A percentile compares a stretch with the other conserved stretches of the same genome.
phyloP scores from a whole-genome alignment of 495 filamentous ascomycete genomes.

The Extremus antarcticus region DNA sequence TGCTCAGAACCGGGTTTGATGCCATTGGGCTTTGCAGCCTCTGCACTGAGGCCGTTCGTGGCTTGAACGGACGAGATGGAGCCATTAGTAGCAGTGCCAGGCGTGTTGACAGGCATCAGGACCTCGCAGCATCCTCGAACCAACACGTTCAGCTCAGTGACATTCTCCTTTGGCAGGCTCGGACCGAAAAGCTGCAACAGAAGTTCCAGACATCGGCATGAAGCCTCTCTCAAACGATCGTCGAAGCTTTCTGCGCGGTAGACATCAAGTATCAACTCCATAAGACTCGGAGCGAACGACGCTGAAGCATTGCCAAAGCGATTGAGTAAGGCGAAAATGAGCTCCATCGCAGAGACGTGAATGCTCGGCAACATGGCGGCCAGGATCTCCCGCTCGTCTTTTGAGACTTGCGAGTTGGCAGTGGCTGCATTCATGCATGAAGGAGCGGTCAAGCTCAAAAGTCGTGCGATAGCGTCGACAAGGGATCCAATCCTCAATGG shows the following conservation, averaged over 20 bases:
- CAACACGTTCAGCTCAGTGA: constrained; percentile 45
- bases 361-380: constrained; percentile 61
- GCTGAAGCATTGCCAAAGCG: constrained; percentile 44
- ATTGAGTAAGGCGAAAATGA: constrained; percentile 43
- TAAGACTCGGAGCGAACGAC: constrained; percentile 44
- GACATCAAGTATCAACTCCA: constrained; percentile 60
- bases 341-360: constrained; percentile 52
- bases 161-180: constrained; percentile 49
- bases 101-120: constrained; percentile 28
- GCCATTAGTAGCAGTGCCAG: not conserved
- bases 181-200: constrained; percentile 48
- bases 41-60: no score
- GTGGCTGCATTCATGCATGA: not conserved
- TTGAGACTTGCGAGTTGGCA: constrained; percentile 46
- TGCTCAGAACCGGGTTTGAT: constrained; percentile 9
- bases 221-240: constrained; percentile 42
- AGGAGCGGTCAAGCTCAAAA: constrained; percentile 57
- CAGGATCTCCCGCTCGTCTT: constrained; percentile 67
- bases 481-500: constrained; percentile 53
- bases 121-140: constrained; percentile 55
- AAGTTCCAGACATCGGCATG: constrained; percentile 47
- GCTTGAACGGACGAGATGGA: no score
- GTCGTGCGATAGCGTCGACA: constrained; percentile 52
- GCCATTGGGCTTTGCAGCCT: not conserved
- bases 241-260: constrained; percentile 45